Evolutionary conservation across 2,329 filamentous ascomycete species (phyloP), one percentile per base, ranked within the genome.

Genomic region (Colletotrichum siamense): DNA sequence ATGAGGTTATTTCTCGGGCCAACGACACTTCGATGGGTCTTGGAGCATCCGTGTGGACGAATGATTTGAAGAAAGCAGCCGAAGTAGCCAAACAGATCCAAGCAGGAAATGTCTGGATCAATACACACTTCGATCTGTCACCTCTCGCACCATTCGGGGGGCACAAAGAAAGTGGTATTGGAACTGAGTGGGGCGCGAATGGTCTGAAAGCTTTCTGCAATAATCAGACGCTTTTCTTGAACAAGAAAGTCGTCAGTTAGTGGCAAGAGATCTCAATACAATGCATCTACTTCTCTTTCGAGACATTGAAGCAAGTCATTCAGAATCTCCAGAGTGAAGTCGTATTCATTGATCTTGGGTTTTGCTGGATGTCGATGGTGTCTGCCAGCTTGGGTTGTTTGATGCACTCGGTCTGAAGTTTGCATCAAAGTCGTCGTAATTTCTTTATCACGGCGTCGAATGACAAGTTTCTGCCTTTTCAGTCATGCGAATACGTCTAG

Each of bases 1-100:
- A 88, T 5, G 91, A 93, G 18, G 91, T 92, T 0, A 84, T 94
- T 39, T 81, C 82, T 3, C 87, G 91, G 6, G 91, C 89, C 2
- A 93, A 93, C 77, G 84, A 87, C 26, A 84, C 85, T 4, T 84
- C 88, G n/a, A 87, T 86, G 44, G 91, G 90, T 1, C 86, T 93
- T 1, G 91, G 90, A 1, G 88, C 90, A 3, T 91, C 91, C 0
- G 87, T 93, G 0, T 93, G 91, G 86, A 89, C 86, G 8, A 86
- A 85, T n/a, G 90, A 94, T 76, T 74, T 91, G 2, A 83, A 83
- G 0, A 84, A 86, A 10, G 92, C 91, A 0, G 86, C 86, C 28
- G 83, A 84, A 9, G 88, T 94, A 52, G 91, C 44, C 6, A 52
- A 52, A 3, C 44, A 52, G n/a, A 52, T 52, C 6, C 44, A 52